Evolutionary conservation across 2,329 filamentous ascomycete genomes (phyloP), one percentile per base, ranked within the genome.

Genomic region (Dothiorella sarmentorum): DNA sequence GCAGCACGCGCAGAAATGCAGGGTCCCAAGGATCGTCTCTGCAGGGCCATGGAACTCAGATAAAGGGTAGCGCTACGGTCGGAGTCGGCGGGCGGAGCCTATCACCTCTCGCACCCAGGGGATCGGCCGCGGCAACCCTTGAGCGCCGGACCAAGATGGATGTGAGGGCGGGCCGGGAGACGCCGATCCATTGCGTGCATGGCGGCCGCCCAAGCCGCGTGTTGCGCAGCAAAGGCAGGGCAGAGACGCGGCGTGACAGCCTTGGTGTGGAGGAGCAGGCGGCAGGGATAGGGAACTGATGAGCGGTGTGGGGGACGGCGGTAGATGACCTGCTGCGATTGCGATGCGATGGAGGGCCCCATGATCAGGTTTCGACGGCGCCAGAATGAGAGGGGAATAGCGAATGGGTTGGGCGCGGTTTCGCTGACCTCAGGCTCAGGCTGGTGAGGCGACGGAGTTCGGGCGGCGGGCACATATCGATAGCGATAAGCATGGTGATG

Each of bases 1-100:
- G 55, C 55, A 57, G 55, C 42, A 57, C 42, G 55, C 55, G 55
- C 55, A 45, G 27, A 47, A 26, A 57, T 57, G 55, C 55, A 57
- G 55, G 55, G 55, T 57, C 55, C 42, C 55, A 57, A 26, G 55
- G 55, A 57, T 57, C 55, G 33, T 27, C 42, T 18, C 42, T 57
- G 40, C 55, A 57, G 52, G 29, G 47, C 45, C 47, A 15, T 11
- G 11, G 47, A 20, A 22, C 31, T 37, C 31, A 38, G 49, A 31
- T 38, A 40, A 29, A 29, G 49, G 40, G 49, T 29, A 40, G 49
- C 49, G 49, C 33, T 22, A 13, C 42, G 18, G 40, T 13, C 40
- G 20, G 18, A 27, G 18, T 26, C 35, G 38, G 42, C 27, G 15
- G 15, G 35, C 52, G 52, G 52, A 13, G 40, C 53, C 40, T 56